Conservation (phyloP, 2,329 filamentous ascomycete genomes). For the Aspergillus fischeri region DNA sequence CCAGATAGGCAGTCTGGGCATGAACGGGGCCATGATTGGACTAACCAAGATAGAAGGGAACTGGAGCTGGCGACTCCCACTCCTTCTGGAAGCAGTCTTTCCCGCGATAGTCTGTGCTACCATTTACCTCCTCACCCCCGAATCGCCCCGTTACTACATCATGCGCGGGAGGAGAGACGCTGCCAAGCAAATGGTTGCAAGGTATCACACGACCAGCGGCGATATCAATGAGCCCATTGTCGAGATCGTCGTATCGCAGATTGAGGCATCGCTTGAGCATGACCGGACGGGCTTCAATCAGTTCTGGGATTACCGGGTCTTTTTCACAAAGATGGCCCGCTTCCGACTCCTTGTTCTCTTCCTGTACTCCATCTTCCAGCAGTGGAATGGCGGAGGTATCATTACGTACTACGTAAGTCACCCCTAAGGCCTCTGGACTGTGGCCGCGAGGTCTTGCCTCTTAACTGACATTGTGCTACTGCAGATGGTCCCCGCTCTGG, state of each 20-base stretch:
- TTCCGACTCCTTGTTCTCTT: constrained; percentile 44
- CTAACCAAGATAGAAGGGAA: constrained; percentile 36
- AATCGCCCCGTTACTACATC: constrained; percentile 35
- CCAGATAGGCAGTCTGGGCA: constrained; percentile 42
- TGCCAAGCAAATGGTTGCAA: constrained; percentile 33
- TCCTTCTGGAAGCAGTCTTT: constrained; percentile 47
- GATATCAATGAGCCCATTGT: constrained; percentile 42
- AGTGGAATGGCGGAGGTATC: constrained; percentile 47
- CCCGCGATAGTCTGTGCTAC: constrained; percentile 45
- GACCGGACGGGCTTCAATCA: constrained; percentile 33
- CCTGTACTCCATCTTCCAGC: constrained; percentile 46
- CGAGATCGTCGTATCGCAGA: constrained; percentile 40
- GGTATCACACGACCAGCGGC: constrained; percentile 41
- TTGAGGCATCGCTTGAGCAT: constrained; percentile 44
- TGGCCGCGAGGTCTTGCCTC: background rate
- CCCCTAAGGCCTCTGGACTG: background rate
- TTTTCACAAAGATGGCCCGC: constrained; percentile 43
- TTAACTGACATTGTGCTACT: background rate
- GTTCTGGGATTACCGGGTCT: constrained; percentile 46
- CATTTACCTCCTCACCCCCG: constrained; percentile 40
- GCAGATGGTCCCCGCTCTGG: constrained; percentile 35
- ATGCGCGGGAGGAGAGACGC: constrained; percentile 31
- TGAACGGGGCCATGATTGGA: constrained; percentile 43
- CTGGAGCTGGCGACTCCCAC: constrained; percentile 36
- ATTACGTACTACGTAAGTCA: constrained; percentile 39